phyloP scores from a whole-genome alignment of 1,139 yeast genomes.

The Debaryomyces nepalensis region DNA sequence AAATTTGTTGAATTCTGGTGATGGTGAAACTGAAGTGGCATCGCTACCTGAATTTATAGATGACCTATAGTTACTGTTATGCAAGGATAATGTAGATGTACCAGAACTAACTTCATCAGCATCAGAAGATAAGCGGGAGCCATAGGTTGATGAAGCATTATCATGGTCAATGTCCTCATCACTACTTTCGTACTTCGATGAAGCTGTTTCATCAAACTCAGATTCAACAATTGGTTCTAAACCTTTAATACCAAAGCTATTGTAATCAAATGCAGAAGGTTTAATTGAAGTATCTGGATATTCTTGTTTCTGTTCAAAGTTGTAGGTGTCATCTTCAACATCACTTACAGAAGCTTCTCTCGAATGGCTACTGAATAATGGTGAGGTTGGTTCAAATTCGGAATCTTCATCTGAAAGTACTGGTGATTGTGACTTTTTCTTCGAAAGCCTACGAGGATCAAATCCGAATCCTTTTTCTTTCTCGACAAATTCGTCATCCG shows the following conservation, averaged over 20 bases:
- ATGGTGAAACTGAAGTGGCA: slow-evolving; percentile 19
- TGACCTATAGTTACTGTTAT: slow-evolving; percentile 42
- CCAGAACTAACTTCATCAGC: slow-evolving; percentile 39
- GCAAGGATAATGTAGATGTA: slow-evolving; percentile 46
- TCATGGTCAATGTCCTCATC: slow-evolving; percentile 25
- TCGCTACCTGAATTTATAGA: slow-evolving; percentile 28
- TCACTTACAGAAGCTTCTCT: slow-evolving; percentile 14
- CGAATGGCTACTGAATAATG: slow-evolving; percentile 5
- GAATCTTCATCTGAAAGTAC: slow-evolving; percentile 12
- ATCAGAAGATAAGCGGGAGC: slow-evolving; percentile 18
- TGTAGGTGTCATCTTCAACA: slow-evolving; percentile 14
- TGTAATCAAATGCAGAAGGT: slow-evolving; percentile 29
- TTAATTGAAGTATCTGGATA: not conserved
- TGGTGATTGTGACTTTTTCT: slow-evolving; percentile 15
- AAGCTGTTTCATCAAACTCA: slow-evolving; percentile 36
- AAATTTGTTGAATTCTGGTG: slow-evolving; percentile 20
- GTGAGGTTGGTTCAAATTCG: slow-evolving; percentile 10
- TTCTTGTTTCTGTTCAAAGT: slow-evolving; percentile 10
- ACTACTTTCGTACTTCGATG: slow-evolving; percentile 44
- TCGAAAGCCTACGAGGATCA: slow-evolving; percentile 28
- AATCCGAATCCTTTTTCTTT: slow-evolving; percentile 25
- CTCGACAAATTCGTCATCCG: slow-evolving; percentile 24
- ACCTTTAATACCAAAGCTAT: slow-evolving; percentile 40
- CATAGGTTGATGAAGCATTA: slow-evolving; percentile 22
- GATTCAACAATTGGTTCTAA: slow-evolving; percentile 48